phyloP scores from a whole-genome alignment of 2,329 filamentous ascomycete genomes.

The Eurotiales sp. region DNA sequence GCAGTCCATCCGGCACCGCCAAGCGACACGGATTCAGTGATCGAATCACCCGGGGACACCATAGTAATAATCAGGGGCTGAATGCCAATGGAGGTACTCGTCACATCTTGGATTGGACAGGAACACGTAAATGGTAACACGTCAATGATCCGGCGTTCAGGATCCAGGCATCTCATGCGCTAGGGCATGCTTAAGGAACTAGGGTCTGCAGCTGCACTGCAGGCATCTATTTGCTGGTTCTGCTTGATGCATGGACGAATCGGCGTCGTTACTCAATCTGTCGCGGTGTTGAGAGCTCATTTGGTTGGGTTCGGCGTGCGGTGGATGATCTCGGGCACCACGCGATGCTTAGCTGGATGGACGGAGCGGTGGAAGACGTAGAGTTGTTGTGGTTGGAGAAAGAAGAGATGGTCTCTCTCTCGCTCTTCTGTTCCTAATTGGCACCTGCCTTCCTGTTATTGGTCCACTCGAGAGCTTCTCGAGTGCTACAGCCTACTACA shows the following conservation, averaged over 20 bases:
- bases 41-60: background rate
- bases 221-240: too few species aligned
- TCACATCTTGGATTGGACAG: conserved; percentile 3
- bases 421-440: too few species aligned
- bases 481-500: too few species aligned
- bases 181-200: background rate
- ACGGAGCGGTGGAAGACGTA: too few species aligned
- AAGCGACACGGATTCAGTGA: background rate
- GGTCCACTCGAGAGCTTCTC: too few species aligned
- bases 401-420: too few species aligned
- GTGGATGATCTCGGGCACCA: too few species aligned
- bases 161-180: background rate
- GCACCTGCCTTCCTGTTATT: too few species aligned
- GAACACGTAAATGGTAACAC: background rate
- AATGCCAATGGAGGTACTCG: conserved; percentile 3
- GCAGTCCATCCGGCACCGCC: background rate
- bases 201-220: background rate
- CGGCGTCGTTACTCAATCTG: background rate
- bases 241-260: background rate
- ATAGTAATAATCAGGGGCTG: background rate
- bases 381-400: too few species aligned
- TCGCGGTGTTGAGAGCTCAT: too few species aligned
- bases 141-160: background rate
- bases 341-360: too few species aligned
- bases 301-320: too few species aligned